Evolutionary conservation across 2,329 filamentous ascomycete genomes (phyloP).

Genomic region (Orbilia oligospora): DNA sequence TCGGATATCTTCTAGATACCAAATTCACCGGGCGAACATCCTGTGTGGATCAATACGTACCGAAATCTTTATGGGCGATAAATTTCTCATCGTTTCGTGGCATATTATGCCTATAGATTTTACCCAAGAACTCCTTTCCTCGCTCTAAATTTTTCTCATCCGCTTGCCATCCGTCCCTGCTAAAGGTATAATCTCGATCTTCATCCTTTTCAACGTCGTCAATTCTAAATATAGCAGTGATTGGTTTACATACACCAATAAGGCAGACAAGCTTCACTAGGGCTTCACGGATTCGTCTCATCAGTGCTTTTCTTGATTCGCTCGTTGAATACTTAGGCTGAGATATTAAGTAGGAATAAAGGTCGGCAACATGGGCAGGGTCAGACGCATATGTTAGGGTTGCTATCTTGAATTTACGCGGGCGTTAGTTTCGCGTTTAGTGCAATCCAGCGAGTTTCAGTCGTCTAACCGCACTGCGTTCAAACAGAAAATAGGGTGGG

Average conservation of each 20-base stretch:
- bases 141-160: conserved; percentile 71
- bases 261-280: conserved; percentile 74
- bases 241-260: conserved; percentile 69
- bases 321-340: conserved; percentile 69
- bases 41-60: background rate
- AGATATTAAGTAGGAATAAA: conserved; percentile 73
- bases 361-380: conserved; percentile 70
- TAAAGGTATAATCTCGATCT: conserved; percentile 73
- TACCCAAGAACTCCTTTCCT: conserved; percentile 73
- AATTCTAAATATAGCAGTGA: conserved; percentile 74
- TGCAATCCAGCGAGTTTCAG: no score
- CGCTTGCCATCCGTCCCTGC: conserved; percentile 74
- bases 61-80: conserved; percentile 70
- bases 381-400: conserved; percentile 70
- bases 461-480: no score
- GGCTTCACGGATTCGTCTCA: conserved; percentile 72
- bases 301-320: conserved; percentile 69
- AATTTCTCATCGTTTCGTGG: conserved; percentile 67
- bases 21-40: no score
- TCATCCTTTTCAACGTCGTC: conserved; percentile 71
- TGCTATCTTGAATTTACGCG: conserved; percentile 62
- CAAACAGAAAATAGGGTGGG: background rate
- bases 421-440: no score
- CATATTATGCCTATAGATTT: conserved; percentile 67
- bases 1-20: no score